Evolutionary conservation across 129 eudicot genomes (phyloP), one percentile per base, ranked within the genome.

Genomic region (Mikania micrantha): DNA sequence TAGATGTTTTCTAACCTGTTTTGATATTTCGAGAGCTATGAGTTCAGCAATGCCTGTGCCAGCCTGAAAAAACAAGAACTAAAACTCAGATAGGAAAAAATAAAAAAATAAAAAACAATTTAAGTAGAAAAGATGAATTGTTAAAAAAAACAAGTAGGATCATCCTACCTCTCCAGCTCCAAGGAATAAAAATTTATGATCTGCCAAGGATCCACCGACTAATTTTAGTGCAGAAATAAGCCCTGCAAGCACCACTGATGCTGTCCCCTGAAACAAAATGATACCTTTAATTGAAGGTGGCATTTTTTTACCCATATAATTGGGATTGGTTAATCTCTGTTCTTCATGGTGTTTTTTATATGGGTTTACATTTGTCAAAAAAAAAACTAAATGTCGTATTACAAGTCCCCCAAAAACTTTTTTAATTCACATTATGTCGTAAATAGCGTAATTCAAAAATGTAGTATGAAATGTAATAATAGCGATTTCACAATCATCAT

Each of bases 41-140:
- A 91, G 97, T 73, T 87, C 95, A 10, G 97, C 97, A 64, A 87
- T 87, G 29, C 97, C 97, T 17, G 95, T 91, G 17, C 97, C 95
- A 16, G 97, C 95, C 97, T 87, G 83, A 74, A 81, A 75, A 9
- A 53, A 40, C 49, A 65, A 64, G 45, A 74, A 32, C 39, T 34
- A 35, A 34, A 29, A 57, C 25, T 35, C 52, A 39, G 75, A 67
- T 10, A 48, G n/a, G n/a, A n/a, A 59, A 24, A 31, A 15, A 7
- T 1, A 38, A 50, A 9, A 42, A 69, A 27, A 67, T 19, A 15
- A 32, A 13, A 24, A 21, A 22, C 50, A 25, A 21, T 47, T 19
- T 38, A 32, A 28, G 60, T 48, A 44, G 40, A 9, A n/a, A 28
- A 38, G 32, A 69, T 16, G 39, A 58, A 57, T 4, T 74, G 27